These are phyloP conservation scores for Penstemon newberryi DNA, from an alignment of 257 asterid species.

Conservation along the genomic window DNA sequence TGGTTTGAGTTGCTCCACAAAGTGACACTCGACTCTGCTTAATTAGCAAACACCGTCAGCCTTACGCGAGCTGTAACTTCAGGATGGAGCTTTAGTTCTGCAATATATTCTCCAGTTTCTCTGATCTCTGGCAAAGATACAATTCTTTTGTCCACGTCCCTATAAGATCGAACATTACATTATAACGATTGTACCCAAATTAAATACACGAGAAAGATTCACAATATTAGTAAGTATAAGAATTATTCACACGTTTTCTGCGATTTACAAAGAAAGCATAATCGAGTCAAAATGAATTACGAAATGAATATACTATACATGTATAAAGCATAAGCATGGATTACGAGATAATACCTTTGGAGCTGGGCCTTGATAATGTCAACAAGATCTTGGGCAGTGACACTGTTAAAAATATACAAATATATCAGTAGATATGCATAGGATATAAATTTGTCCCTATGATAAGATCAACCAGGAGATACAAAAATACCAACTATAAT, in stretches of 20 bases:
- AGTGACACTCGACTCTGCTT: constrained; percentile 1
- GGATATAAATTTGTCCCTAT: background rate
- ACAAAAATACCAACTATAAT: too few relatives aligned
- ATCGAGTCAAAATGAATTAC: background rate
- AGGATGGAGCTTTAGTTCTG: constrained; percentile 84
- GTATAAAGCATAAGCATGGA: constrained; percentile 3
- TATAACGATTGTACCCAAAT: background rate
- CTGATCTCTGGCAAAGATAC: constrained; percentile 92
- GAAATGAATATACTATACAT: background rate
- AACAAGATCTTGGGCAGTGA: constrained; percentile 93
- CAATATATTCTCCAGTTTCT: constrained; percentile 90
- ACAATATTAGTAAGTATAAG: constrained; percentile 5
- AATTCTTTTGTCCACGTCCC: constrained; percentile 91
- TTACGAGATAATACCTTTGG: constrained; percentile 60
- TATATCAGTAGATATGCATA: constrained; percentile 23
- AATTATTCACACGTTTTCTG: background rate
- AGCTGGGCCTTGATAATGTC: constrained; percentile 96
- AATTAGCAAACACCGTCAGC: constrained; percentile 68
- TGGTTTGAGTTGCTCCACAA: too few relatives aligned
- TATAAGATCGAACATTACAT: constrained; percentile 26
- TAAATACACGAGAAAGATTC: background rate
- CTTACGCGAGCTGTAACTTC: constrained; percentile 83
- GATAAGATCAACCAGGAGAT: background rate
- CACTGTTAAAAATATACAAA: constrained; percentile 46
- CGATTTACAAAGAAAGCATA: background rate